Evolutionary conservation across 495 filamentous ascomycete genomes (phyloP).

Genomic region (Extremus antarcticus): DNA sequence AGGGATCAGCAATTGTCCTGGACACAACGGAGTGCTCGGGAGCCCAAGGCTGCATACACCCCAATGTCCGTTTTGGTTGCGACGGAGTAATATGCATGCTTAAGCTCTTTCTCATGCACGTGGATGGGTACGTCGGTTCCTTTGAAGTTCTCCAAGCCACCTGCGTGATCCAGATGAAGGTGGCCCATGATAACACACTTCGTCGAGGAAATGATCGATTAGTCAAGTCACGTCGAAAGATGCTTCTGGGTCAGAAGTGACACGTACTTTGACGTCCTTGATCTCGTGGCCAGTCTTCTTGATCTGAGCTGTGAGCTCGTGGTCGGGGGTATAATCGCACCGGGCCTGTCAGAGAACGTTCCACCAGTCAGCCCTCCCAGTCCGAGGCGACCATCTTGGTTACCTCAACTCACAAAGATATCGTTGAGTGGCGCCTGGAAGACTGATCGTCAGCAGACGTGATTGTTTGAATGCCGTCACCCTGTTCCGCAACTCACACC

Average conservation of each 20-base stretch:
- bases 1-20: no score
- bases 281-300: constrained; percentile 38
- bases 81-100: constrained; percentile 37
- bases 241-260: no score
- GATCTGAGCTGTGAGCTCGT: constrained; percentile 37
- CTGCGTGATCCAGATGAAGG: constrained; percentile 44
- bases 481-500: constrained; percentile 19
- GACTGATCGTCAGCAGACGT: no score
- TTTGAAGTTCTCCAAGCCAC: constrained; percentile 40
- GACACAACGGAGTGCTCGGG: no score
- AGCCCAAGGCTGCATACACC: no score
- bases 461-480: no score
- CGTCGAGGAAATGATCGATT: no score
- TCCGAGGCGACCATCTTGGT: no score
- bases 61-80: constrained; percentile 35
- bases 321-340: constrained; percentile 26
- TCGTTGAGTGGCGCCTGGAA: constrained; percentile 30
- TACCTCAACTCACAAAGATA: constrained; percentile 30
- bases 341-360: no score
- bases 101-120: constrained; percentile 42
- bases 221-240: no score
- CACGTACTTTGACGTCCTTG: constrained; percentile 39
- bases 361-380: no score
- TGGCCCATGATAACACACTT: constrained; percentile 41
- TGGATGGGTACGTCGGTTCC: constrained; percentile 33